These are phyloP conservation scores for Suhomyces faveliae DNA, from an alignment of 805 yeast species.

Conservation along the genomic window DNA sequence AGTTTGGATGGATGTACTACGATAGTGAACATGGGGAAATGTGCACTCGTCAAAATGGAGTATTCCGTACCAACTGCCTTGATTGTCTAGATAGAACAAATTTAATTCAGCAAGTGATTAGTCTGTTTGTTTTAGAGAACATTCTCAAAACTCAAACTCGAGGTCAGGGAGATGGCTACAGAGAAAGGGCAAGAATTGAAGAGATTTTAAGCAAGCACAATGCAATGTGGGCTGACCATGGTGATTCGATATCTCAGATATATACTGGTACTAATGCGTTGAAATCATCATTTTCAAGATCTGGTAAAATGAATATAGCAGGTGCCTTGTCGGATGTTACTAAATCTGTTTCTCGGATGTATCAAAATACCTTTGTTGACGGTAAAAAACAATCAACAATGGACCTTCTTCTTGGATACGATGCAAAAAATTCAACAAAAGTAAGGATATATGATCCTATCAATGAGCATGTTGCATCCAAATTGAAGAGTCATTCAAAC, in stretches of 20 bases:
- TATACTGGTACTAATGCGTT: conserved; percentile 76
- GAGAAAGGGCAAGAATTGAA: conserved; percentile 26
- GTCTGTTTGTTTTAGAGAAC: conserved; percentile 63
- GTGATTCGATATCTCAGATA: conserved; percentile 62
- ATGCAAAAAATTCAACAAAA: conserved; percentile 59
- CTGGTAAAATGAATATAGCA: conserved; percentile 94
- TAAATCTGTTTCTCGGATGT: conserved; percentile 90
- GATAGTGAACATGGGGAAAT: conserved; percentile 56
- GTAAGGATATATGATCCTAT: conserved; percentile 86
- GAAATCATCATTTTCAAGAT: conserved; percentile 89
- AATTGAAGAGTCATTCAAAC: conserved; percentile 47
- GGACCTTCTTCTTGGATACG: conserved; percentile 80
- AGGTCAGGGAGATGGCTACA: conserved; percentile 19
- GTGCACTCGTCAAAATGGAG: conserved; percentile 80
- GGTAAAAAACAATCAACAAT: conserved; percentile 86
- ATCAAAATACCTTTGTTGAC: conserved; percentile 94
- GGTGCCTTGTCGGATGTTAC: conserved; percentile 98
- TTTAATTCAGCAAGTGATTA: conserved; percentile 79
- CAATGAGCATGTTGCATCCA: conserved; percentile 73
- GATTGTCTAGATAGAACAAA: conserved; percentile 96
- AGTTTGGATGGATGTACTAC: conserved; percentile 80
- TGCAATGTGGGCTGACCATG: conserved; percentile 63
- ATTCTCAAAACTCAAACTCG: conserved; percentile 25
- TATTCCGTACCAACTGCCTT: conserved; percentile 89
- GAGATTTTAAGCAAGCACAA: conserved; percentile 46